Evolutionary conservation across 2,329 filamentous ascomycete species (phyloP).

Genomic region (Arthroderma sp.): DNA sequence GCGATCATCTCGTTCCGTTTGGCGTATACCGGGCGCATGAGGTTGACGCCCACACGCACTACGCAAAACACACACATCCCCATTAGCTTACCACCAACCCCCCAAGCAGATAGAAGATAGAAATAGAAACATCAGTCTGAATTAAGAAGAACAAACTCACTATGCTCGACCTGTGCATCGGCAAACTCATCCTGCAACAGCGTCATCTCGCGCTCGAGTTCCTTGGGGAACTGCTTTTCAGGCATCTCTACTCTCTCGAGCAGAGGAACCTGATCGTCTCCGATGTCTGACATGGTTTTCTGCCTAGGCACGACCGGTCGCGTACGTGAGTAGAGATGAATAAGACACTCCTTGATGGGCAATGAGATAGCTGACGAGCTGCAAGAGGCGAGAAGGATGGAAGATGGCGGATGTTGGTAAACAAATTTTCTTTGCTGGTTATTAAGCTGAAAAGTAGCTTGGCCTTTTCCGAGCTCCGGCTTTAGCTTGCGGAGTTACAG

Average conservation of each 20-base stretch:
- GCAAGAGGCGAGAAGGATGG: background rate
- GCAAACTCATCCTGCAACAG: constrained; percentile 75
- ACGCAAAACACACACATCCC: background rate
- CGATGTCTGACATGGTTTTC: background rate
- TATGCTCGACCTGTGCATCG: constrained; percentile 67
- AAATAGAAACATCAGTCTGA: constrained; percentile 14
- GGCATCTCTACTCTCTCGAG: constrained; percentile 24
- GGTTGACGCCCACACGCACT: background rate
- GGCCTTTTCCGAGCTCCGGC: background rate
- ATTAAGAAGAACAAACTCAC: constrained; percentile 42
- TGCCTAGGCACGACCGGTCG: background rate
- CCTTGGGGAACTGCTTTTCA: constrained; percentile 31
- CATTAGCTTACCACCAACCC: too few species aligned
- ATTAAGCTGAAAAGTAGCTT: background rate
- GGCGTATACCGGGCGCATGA: constrained; percentile 56
- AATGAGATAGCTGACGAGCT: background rate
- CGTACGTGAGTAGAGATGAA: background rate
- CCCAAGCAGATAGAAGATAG: constrained; percentile 7
- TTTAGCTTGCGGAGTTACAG: too few species aligned
- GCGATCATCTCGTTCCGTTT: constrained; percentile 60
- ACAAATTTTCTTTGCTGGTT: background rate
- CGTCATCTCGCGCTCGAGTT: constrained; percentile 50
- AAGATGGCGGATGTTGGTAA: background rate
- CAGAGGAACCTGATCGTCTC: constrained; percentile 22
- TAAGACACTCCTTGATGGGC: background rate